These are phyloP conservation scores for Saitozyma podzolica DNA, from an alignment of 768 basidiomycete species.

Conservation along the genomic window DNA sequence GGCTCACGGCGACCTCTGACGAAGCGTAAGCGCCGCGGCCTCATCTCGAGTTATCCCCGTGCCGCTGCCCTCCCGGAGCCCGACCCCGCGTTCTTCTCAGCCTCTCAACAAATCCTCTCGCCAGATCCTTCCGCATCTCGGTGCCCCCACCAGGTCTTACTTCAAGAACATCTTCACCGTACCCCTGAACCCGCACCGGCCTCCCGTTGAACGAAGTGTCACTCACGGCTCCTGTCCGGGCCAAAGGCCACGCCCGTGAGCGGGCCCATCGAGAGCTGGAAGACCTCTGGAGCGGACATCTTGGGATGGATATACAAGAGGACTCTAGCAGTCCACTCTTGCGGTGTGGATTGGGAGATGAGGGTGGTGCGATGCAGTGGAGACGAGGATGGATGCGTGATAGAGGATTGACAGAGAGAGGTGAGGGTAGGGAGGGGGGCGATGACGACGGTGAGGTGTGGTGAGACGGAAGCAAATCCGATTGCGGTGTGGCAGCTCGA, in stretches of 20 bases:
- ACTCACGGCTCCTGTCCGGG: constrained; percentile 79
- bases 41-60: background rate
- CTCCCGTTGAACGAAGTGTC: constrained; percentile 3
- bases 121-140: too few species aligned
- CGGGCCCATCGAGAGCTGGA: constrained; percentile 74
- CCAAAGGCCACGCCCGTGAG: constrained; percentile 90
- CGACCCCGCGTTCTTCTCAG: too few species aligned
- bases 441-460: background rate
- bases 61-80: background rate
- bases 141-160: too few species aligned
- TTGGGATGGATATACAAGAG: constrained; percentile 54
- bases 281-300: constrained; percentile 75
- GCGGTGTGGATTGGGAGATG: background rate
- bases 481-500: background rate
- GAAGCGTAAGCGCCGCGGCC: constrained; percentile 12
- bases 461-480: constrained; percentile 1
- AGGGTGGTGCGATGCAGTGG: too few species aligned
- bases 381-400: too few species aligned
- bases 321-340: constrained; percentile 79
- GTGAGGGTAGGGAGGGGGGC: background rate
- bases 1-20: constrained; percentile 83
- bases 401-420: background rate
- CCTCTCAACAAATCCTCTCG: too few species aligned
- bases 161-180: too few species aligned
- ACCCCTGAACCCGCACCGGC: background rate